Percentiles rank a stretch among this genome's conserved stretches.
phyloP scores from a whole-genome alignment of 176 grass and related monocot genomes.

The Ensete ventricosum region DNA sequence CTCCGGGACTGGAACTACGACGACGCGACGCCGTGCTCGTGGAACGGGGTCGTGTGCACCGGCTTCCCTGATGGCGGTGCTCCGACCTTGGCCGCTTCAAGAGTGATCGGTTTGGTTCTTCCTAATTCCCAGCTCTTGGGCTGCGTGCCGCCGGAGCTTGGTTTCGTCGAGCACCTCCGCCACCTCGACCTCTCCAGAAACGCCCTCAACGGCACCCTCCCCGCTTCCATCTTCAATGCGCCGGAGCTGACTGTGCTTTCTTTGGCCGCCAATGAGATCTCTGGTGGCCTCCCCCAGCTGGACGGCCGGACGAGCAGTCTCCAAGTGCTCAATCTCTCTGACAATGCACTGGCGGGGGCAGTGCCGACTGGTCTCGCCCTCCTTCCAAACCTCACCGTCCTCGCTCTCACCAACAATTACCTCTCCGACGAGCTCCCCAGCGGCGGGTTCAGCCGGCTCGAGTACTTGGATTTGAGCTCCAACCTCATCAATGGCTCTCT shows the following conservation, averaged over 20 bases:
- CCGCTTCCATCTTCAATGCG: slow-evolving; percentile 38
- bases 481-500: slow-evolving; percentile 71
- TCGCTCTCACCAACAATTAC: slow-evolving; percentile 61
- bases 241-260: slow-evolving; percentile 54
- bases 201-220: slow-evolving; percentile 53
- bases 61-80: slow-evolving; percentile 19
- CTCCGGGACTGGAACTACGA: slow-evolving; percentile 51
- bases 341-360: slow-evolving; percentile 55
- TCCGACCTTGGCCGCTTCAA: not conserved
- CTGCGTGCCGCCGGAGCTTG: slow-evolving; percentile 45
- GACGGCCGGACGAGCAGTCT: slow-evolving; percentile 36
- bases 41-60: slow-evolving; percentile 82
- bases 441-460: slow-evolving; percentile 31
- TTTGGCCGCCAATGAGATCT: slow-evolving; percentile 66
- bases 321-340: slow-evolving; percentile 59
- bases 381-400: slow-evolving; percentile 57
- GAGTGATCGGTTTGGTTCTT: slow-evolving; percentile 58
- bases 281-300: slow-evolving; percentile 33
- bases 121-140: slow-evolving; percentile 62
- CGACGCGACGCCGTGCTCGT: slow-evolving; percentile 62
- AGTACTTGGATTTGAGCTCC: slow-evolving; percentile 64
- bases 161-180: slow-evolving; percentile 57
- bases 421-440: slow-evolving; percentile 44
- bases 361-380: slow-evolving; percentile 49
- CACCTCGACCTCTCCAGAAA: slow-evolving; percentile 90